Conservation (phyloP, 352 stramenopile genomes). For the Pythium coloratum region DNA sequence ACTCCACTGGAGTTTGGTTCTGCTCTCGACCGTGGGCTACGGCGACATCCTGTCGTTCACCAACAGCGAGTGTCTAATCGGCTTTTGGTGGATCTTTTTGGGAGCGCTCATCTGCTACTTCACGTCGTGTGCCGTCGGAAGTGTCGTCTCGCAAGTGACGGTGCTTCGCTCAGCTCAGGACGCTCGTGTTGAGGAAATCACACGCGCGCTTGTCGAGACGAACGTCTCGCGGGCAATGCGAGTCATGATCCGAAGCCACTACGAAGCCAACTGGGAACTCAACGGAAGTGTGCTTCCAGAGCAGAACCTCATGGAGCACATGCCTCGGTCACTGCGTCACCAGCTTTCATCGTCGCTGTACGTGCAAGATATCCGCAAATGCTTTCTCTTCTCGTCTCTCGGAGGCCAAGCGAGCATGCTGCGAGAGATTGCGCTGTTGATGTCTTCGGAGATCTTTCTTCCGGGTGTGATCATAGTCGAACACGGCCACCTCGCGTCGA, state of each 20-base stretch:
- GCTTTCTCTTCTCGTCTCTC: constrained; percentile 23
- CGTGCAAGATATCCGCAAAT: constrained; percentile 31
- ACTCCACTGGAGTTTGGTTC: constrained; percentile 69
- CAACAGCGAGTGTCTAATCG: constrained; percentile 51
- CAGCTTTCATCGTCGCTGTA: constrained; percentile 43
- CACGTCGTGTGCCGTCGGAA: constrained; percentile 56
- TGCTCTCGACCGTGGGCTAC: constrained; percentile 71
- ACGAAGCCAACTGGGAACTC: constrained; percentile 74
- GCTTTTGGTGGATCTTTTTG: constrained; percentile 68
- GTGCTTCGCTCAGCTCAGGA: constrained; percentile 43
- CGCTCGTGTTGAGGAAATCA: constrained; percentile 55
- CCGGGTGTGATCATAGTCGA: constrained; percentile 51
- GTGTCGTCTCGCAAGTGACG: constrained; percentile 50
- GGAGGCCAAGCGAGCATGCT: constrained; percentile 17
- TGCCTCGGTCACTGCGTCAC: constrained; percentile 50
- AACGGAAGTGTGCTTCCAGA: constrained; percentile 61
- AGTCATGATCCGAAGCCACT: constrained; percentile 56
- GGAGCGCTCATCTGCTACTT: constrained; percentile 75
- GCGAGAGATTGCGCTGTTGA: constrained; percentile 25
- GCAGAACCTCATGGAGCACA: constrained; percentile 44
- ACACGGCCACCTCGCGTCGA: constrained; percentile 46
- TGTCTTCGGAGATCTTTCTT: constrained; percentile 61
- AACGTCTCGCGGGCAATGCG: constrained; percentile 46
- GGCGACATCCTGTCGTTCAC: constrained; percentile 67
- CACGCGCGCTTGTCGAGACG: constrained; percentile 45